Conservation (phyloP, 352 stramenopile genomes). For the Pythium rishiriense region DNA sequence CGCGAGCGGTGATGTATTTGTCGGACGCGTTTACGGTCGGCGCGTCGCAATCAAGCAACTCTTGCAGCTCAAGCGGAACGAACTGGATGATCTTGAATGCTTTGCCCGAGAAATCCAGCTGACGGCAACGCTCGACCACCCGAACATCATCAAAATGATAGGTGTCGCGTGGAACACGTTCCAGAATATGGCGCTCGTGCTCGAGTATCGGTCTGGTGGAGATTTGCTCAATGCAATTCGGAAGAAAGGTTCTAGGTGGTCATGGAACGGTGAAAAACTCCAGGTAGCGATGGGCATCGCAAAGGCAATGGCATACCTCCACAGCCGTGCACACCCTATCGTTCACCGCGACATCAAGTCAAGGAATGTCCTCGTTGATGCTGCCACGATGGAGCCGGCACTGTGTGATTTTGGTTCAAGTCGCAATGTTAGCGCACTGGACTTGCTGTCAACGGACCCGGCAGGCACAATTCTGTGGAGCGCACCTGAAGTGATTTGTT, state of each 20-base stretch:
- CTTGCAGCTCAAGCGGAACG: constrained; percentile 35
- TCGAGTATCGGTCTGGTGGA: constrained; percentile 44
- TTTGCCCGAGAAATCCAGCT: constrained; percentile 62
- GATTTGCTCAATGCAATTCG: constrained; percentile 39
- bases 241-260: constrained; percentile 27
- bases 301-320: constrained; percentile 48
- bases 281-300: constrained; percentile 46
- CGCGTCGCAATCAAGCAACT: constrained; percentile 56
- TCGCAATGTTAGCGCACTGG: constrained; percentile 25
- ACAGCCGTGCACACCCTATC: constrained; percentile 37
- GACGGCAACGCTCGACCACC: constrained; percentile 47
- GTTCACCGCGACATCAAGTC: constrained; percentile 60
- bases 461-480: constrained; percentile 43
- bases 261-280: constrained; percentile 53
- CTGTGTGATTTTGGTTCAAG: constrained; percentile 53
- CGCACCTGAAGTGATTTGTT: constrained; percentile 49
- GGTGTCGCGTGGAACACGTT: constrained; percentile 66
- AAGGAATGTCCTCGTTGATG: constrained; percentile 49
- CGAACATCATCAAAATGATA: constrained; percentile 55
- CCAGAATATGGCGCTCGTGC: constrained; percentile 50
- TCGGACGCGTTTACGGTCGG: constrained; percentile 33
- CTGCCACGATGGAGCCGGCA: constrained; percentile 37
- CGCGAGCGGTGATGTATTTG: constrained; percentile 42
- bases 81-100: constrained; percentile 49
- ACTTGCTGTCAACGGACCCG: constrained; percentile 28